Base-by-base conservation (phyloP, 345 rosid genomes). In the Linum lewisii region DNA sequence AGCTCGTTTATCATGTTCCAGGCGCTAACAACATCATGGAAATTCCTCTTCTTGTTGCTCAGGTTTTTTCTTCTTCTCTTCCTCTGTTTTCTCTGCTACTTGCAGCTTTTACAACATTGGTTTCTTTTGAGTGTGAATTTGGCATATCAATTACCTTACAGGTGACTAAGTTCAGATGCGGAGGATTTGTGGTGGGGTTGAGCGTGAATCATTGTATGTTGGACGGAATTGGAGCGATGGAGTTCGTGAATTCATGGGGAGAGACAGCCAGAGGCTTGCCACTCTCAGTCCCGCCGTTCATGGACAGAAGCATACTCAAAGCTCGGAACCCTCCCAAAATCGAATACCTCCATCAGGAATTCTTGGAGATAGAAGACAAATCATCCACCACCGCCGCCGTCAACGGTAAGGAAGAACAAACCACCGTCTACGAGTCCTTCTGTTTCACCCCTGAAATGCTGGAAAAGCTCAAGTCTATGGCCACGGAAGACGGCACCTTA, bases 221-320 rank as follows among this genome's bases (percentile, higher is more conserved):
- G 24, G 95, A 87, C 66, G 95, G 95, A 10, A 87, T 87, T 56
- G 95, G 84, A 49, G 95, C 95, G 1, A 87, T 87, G 95, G 95
- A 87, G 59, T 87, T 87, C 63, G 95, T 87, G 42, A 87, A 82
- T 65, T 81, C 90, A 23, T 87, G 95, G 90, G 90, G 86, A 37
- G 86, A 87, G 74, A 74, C 75, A 24, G 90, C 95, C 59, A 73
- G 95, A 74, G 86, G 95, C 55, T 50, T 82, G 64, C 81, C 86
- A 20, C 68, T 82, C 29, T 49, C 79, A 25, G 64, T 75, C 57
- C 82, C 81, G 45, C 90, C 95, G 3, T 82, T 82, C 69, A 50
- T 72, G 7, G 88, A 87, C 74, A 58, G 90, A 61, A 68, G 75
- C 57, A 73, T 84, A 47, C 83, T 87, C 49, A 75, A 56, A 61